Evolutionary conservation across 305 asterid genomes (phyloP).

Genomic region (Striga hermonthica): DNA sequence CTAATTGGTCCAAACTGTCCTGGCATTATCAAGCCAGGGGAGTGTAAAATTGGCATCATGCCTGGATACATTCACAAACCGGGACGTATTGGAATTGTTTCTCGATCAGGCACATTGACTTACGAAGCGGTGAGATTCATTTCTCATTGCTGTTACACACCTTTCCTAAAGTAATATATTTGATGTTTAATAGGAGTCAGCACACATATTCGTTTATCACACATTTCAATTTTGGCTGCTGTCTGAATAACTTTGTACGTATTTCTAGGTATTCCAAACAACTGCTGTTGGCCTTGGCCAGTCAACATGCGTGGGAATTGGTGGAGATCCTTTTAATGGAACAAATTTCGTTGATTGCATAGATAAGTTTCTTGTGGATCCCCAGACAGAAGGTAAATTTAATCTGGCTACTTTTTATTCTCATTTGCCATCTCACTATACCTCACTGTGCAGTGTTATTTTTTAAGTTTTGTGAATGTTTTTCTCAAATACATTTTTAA

Average conservation of each 20-base stretch:
- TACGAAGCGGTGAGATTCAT: constrained; percentile 77
- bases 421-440: constrained; percentile 10
- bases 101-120: constrained; percentile 85
- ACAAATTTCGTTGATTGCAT: constrained; percentile 96
- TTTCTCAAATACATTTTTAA: no score
- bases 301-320: constrained; percentile 94
- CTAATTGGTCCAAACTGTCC: constrained; percentile 98
- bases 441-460: background rate
- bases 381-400: constrained; percentile 86
- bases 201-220: no score
- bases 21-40: constrained; percentile 98
- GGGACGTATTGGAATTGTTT: constrained; percentile 88
- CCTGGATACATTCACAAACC: constrained; percentile 99
- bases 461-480: no score
- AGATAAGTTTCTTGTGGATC: constrained; percentile 81
- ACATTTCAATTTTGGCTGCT: no score
- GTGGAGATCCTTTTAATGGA: constrained; percentile 99
- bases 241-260: constrained; percentile 20
- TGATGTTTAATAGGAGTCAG: background rate
- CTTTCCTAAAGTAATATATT: background rate
- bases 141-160: constrained; percentile 3
- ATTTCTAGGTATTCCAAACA: constrained; percentile 85
- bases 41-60: constrained; percentile 98
- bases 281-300: constrained; percentile 98
- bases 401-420: constrained; percentile 19